Conservation (phyloP, 2,329 filamentous ascomycete genomes). For the Zasmidium cellare region DNA sequence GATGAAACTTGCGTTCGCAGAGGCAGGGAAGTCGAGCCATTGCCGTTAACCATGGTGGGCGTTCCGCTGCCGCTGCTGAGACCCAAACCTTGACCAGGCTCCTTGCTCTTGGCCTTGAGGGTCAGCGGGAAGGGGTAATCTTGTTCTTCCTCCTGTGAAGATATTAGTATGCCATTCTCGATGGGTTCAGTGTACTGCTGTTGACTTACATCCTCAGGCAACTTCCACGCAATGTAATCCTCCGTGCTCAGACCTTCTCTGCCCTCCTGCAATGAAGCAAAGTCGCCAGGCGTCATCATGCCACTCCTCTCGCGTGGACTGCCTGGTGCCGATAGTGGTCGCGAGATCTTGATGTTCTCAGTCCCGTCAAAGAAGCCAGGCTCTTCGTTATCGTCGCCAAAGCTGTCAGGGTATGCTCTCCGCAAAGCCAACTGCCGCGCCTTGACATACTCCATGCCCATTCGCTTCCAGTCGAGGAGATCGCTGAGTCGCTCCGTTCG, state of each 20-base stretch:
- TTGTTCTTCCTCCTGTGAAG: slow-evolving; percentile 72
- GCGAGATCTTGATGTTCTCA: slow-evolving; percentile 84
- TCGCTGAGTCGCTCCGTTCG: slow-evolving; percentile 93
- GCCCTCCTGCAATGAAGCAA: slow-evolving; percentile 92
- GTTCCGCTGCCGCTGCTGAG: slow-evolving; percentile 19
- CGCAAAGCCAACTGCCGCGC: slow-evolving; percentile 88
- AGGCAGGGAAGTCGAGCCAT: slow-evolving; percentile 20
- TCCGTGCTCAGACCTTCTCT: slow-evolving; percentile 91
- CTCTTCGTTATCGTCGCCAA: slow-evolving; percentile 68
- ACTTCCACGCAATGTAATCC: slow-evolving; percentile 97
- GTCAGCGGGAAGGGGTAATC: slow-evolving; percentile 72
- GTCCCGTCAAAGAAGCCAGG: slow-evolving; percentile 89
- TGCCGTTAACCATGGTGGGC: slow-evolving; percentile 24
- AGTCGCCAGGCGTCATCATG: slow-evolving; percentile 99
- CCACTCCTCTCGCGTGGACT: slow-evolving; percentile 87
- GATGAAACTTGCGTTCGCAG: not conserved
- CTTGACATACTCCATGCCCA: slow-evolving; percentile 99
- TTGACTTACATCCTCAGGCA: slow-evolving; percentile 72
- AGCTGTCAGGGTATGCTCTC: slow-evolving; percentile 86
- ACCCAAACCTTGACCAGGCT: slow-evolving; percentile 8
- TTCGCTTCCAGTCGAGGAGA: slow-evolving; percentile 96
- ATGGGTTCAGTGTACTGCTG: not conserved
- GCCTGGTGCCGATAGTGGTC: slow-evolving; percentile 90
- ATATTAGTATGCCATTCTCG: slow-evolving; percentile 5
- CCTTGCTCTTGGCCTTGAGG: slow-evolving; percentile 51